phyloP scores from a whole-genome alignment of 768 basidiomycete genomes.

The Pisolithus sp. region DNA sequence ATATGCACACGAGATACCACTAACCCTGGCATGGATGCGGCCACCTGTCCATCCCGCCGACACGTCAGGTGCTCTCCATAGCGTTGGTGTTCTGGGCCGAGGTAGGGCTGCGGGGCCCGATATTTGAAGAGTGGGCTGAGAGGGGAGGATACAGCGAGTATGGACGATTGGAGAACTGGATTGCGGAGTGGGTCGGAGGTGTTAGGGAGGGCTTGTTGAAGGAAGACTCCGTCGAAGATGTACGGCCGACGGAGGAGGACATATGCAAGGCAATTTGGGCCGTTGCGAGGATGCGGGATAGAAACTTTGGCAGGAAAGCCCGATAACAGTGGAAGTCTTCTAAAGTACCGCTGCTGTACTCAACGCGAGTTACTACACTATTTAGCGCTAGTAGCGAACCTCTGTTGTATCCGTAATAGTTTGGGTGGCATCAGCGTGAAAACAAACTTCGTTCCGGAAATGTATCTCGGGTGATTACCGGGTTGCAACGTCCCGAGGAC shows the following conservation, averaged over 20 bases:
- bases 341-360: too few species aligned
- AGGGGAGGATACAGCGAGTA: constrained; percentile 36
- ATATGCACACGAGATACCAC: constrained; percentile 55
- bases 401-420: too few species aligned
- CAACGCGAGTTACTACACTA: neutral
- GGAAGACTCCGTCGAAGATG: too few species aligned
- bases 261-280: constrained; percentile 23
- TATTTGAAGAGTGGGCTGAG: constrained; percentile 43
- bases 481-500: too few species aligned
- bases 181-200: constrained; percentile 51
- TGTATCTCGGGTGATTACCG: too few species aligned
- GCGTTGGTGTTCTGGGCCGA: constrained; percentile 70
- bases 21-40: constrained; percentile 72
- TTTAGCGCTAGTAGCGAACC: constrained; percentile 1
- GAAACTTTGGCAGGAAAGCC: neutral
- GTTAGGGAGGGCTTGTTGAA: constrained; percentile 22
- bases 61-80: constrained; percentile 48
- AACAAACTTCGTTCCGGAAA: too few species aligned
- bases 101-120: constrained; percentile 53
- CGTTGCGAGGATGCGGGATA: constrained; percentile 25
- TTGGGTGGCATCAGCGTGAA: too few species aligned
- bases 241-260: constrained; percentile 34
- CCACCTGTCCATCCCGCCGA: constrained; percentile 45
- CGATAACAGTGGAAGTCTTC: neutral
- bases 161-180: constrained; percentile 42